Evolutionary conservation across 2,329 filamentous ascomycete genomes (phyloP), one percentile per base, ranked within the genome.

Genomic region (Didymellaceae sp.): DNA sequence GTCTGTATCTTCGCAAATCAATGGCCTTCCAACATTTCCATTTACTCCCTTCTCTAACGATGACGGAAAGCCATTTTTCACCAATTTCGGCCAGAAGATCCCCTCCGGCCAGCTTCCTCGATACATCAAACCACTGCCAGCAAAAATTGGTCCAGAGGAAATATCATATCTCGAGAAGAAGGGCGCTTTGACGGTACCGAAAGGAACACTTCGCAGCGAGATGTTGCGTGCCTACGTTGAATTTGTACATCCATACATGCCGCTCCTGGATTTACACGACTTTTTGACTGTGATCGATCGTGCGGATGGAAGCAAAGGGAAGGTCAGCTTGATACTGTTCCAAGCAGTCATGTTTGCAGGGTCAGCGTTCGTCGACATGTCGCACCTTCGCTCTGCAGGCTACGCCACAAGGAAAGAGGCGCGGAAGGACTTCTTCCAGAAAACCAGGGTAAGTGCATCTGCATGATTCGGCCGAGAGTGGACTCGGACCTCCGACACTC

Each of bases 341-440:
- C 93, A 97, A 69, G 89, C 92, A 9, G 88, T 96, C 65, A 96
- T 97, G 90, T 97, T 97, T 70, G 88, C 91, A 1, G 91, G 89
- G 1, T 89, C 89, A 2, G 91, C 92, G 0, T 96, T 94, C 70
- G 87, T 96, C 49, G 90, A 94, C 62, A 87, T 91, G 76, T 84
- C 87, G 48, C 81, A 86, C 66, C 79, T 97, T 37, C 84, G 83
- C 26, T 84, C 87, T 40, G 90, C 89, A 17, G 93, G 93, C 2
- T 96, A 90, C 67, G 74, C 82, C 6, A 88, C 83, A 17, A 82
- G 92, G 37, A 93, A 94, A 75, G 86, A 86, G 50, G 92, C 93
- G 8, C 83, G 93, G 57, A 94, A 92, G 68, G 85, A 88, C 8
- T 96, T 96, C 70, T 97, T 96, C 73, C 86, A 90, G 61, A 92